Conservation (phyloP, 352 stramenopile species). For the Aphanomyces astaci region DNA sequence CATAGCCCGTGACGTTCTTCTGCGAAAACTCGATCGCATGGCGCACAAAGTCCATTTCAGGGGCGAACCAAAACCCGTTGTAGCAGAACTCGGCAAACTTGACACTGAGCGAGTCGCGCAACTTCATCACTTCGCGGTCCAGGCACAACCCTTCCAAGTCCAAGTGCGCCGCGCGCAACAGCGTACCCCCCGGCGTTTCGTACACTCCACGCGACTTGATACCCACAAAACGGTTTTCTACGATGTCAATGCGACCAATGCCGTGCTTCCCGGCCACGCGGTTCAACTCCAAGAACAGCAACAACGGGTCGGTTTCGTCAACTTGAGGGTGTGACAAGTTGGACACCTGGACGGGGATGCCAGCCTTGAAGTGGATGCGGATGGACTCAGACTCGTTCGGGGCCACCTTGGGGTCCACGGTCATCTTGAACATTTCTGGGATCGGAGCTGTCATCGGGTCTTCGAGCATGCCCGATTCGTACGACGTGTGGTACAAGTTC, state of each 20-base stretch:
- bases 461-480: conserved; percentile 96
- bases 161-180: conserved; percentile 83
- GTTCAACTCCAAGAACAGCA: conserved; percentile 97
- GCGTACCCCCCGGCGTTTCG: conserved; percentile 96
- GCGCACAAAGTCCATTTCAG: conserved; percentile 98
- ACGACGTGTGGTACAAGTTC: conserved; percentile 98
- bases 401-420: conserved; percentile 91
- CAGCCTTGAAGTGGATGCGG: conserved; percentile 94
- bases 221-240: conserved; percentile 99
- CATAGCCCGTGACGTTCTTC: conserved; percentile 90
- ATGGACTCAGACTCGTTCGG: conserved; percentile 88
- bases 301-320: conserved; percentile 87
- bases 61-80: conserved; percentile 99
- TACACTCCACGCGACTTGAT: conserved; percentile 99
- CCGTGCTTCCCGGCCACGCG: conserved; percentile 94
- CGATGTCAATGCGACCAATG: conserved; percentile 97
- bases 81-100: conserved; percentile 98
- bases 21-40: conserved; percentile 93
- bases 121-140: conserved; percentile 94
- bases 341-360: conserved; percentile 88
- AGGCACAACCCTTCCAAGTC: conserved; percentile 94
- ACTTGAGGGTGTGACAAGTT: conserved; percentile 80
- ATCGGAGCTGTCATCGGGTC: conserved; percentile 89
- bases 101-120: conserved; percentile 86
- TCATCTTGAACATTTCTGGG: conserved; percentile 98